phyloP scores from a whole-genome alignment of 495 filamentous ascomycete species.

The Xylaria curta region DNA sequence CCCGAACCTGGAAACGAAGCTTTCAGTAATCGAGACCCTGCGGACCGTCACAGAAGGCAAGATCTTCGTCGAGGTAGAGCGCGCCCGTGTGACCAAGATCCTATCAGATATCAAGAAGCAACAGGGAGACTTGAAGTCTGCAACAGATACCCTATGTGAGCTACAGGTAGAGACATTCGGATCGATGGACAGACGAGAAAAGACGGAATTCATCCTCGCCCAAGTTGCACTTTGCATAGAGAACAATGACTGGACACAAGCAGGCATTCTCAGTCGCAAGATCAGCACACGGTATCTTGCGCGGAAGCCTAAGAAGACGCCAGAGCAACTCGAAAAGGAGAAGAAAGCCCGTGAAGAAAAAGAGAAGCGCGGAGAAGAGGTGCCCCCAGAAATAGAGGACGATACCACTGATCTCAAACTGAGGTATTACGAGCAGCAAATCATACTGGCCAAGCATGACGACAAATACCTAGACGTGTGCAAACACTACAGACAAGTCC shows the following conservation, averaged over 20 bases:
- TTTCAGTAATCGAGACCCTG: constrained; percentile 91
- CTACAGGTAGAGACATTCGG: constrained; percentile 98
- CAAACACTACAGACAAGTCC: constrained; percentile 94
- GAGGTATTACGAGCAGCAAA: constrained; percentile 95
- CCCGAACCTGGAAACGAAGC: constrained; percentile 81
- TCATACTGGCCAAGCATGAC: constrained; percentile 92
- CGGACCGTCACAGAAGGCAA: constrained; percentile 98
- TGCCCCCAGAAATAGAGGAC: constrained; percentile 77
- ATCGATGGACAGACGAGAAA: constrained; percentile 95
- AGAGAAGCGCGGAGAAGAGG: constrained; percentile 77
- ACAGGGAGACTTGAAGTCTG: constrained; percentile 88
- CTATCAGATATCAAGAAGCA: constrained; percentile 95
- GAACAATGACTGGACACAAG: constrained; percentile 94
- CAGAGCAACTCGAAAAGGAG: constrained; percentile 87
- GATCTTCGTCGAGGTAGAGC: constrained; percentile 99
- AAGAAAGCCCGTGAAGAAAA: constrained; percentile 82
- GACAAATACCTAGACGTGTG: constrained; percentile 95
- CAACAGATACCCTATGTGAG: constrained; percentile 92
- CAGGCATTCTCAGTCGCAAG: constrained; percentile 91
- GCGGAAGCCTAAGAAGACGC: constrained; percentile 85
- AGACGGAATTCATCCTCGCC: constrained; percentile 97
- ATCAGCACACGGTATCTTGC: constrained; percentile 92
- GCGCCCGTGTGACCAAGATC: constrained; percentile 91
- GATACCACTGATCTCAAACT: constrained; percentile 97
- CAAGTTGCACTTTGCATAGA: constrained; percentile 96